phyloP scores from a whole-genome alignment of 305 asterid species.

The Fraxinus paxiana region DNA sequence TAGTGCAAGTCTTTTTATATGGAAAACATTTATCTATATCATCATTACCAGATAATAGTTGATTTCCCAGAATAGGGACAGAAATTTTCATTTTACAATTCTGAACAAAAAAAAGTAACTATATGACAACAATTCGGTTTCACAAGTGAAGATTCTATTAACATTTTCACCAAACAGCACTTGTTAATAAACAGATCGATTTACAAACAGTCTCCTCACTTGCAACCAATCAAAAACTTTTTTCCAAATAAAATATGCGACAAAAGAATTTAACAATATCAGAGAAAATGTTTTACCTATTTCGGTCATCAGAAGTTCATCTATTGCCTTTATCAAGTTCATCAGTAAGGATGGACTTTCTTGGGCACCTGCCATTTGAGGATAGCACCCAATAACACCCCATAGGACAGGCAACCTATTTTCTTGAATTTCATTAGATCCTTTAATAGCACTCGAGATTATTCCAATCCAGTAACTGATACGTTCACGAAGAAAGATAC shows the following conservation, averaged over 20 bases:
- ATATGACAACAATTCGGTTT: not conserved
- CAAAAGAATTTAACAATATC: constrained; percentile 17
- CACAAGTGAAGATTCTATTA: not conserved
- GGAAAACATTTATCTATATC: not conserved
- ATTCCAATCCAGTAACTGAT: constrained; percentile 46
- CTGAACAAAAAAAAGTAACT: not conserved
- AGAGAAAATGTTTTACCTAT: constrained; percentile 46
- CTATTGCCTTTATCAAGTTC: constrained; percentile 67
- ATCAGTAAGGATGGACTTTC: constrained; percentile 45
- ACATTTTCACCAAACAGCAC: not conserved
- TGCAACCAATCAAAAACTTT: not conserved
- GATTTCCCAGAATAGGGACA: not conserved
- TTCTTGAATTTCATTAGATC: constrained; percentile 38
- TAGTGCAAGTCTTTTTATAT: not conserved
- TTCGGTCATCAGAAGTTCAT: constrained; percentile 51
- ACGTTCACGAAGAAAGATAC: constrained; percentile 36
- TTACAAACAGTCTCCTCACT: not conserved
- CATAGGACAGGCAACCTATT: constrained; percentile 62
- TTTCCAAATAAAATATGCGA: constrained; percentile 1
- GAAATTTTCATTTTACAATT: constrained; percentile 18
- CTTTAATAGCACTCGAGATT: constrained; percentile 38
- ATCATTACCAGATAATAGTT: not conserved
- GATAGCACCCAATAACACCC: constrained; percentile 74
- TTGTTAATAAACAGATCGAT: not conserved
- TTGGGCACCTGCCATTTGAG: constrained; percentile 45